phyloP scores from a whole-genome alignment of 306 rosid genomes.

The Vicia villosa region DNA sequence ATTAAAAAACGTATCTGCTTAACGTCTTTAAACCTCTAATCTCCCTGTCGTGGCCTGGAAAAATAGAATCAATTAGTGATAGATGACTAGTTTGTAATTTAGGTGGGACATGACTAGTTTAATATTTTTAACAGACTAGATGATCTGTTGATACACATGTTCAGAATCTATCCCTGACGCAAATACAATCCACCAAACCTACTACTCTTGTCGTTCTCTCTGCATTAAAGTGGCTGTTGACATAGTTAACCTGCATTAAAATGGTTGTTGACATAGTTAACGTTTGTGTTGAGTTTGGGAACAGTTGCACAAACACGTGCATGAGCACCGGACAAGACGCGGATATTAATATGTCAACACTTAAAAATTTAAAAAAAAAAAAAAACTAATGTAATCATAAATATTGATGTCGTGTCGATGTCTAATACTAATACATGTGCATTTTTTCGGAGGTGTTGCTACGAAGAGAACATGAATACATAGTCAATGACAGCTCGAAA shows the following conservation, averaged over 20 bases:
- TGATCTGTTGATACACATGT: constrained; percentile 39
- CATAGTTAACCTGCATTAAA: constrained; percentile 25
- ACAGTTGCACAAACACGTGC: too few relatives aligned
- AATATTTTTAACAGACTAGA: not conserved
- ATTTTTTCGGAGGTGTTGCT: too few relatives aligned
- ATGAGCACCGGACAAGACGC: too few relatives aligned
- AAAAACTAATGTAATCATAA: too few relatives aligned
- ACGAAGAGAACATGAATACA: too few relatives aligned
- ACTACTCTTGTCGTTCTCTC: constrained; percentile 50
- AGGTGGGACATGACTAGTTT: constrained; percentile 45
- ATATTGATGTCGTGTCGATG: too few relatives aligned
- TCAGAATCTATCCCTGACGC: constrained; percentile 21
- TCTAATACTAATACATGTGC: too few relatives aligned
- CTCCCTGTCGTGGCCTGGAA: constrained; percentile 3
- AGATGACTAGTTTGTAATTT: constrained; percentile 42
- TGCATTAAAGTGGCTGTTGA: constrained; percentile 34
- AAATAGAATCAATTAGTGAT: not conserved
- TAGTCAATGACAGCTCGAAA: constrained; percentile 31
- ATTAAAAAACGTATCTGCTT: not conserved
- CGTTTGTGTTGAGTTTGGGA: not conserved
- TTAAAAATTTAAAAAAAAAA: too few relatives aligned
- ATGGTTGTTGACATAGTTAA: too few relatives aligned
- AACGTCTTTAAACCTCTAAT: not conserved
- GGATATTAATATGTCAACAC: too few relatives aligned
- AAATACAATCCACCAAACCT: constrained; percentile 40